These are phyloP conservation scores for Phytophthora chlamydospora DNA, from an alignment of 352 stramenopile genomes.

Conservation along the genomic window DNA sequence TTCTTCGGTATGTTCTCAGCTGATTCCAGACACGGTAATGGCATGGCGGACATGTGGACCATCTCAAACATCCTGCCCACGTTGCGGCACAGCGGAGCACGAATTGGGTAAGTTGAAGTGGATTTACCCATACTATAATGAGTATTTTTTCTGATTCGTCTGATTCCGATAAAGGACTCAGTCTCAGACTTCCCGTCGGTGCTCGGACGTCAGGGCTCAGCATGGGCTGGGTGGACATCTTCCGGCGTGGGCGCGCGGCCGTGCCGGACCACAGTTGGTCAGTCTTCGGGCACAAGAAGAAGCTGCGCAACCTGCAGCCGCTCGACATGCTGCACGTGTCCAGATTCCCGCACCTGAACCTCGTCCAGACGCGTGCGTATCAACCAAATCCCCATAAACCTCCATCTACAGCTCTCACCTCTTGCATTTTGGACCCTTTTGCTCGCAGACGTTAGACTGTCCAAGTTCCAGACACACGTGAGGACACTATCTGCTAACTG, in stretches of 20 bases:
- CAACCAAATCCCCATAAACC: background rate
- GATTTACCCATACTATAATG: slow-evolving; percentile 2
- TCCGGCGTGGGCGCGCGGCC: slow-evolving; percentile 30
- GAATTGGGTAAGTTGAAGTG: too few relatives aligned
- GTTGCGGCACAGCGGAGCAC: too few relatives aligned
- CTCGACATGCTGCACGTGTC: slow-evolving; percentile 44
- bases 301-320: slow-evolving; percentile 36
- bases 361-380: slow-evolving; percentile 53
- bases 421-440: slow-evolving; percentile 1
- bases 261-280: slow-evolving; percentile 58
- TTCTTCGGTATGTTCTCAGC: too few relatives aligned
- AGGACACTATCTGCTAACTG: background rate
- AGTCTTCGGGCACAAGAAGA: slow-evolving; percentile 46
- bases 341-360: slow-evolving; percentile 40
- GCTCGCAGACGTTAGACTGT: slow-evolving; percentile 52
- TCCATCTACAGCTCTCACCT: background rate
- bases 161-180: too few relatives aligned
- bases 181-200: too few relatives aligned
- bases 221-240: slow-evolving; percentile 39
- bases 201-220: too few relatives aligned
- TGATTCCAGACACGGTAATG: too few relatives aligned
- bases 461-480: slow-evolving; percentile 50
- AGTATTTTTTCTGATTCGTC: background rate
- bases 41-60: too few relatives aligned
- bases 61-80: too few relatives aligned